Evolutionary conservation across 2,329 filamentous ascomycete species (phyloP).

Genomic region (Aspergillus vadensis): DNA sequence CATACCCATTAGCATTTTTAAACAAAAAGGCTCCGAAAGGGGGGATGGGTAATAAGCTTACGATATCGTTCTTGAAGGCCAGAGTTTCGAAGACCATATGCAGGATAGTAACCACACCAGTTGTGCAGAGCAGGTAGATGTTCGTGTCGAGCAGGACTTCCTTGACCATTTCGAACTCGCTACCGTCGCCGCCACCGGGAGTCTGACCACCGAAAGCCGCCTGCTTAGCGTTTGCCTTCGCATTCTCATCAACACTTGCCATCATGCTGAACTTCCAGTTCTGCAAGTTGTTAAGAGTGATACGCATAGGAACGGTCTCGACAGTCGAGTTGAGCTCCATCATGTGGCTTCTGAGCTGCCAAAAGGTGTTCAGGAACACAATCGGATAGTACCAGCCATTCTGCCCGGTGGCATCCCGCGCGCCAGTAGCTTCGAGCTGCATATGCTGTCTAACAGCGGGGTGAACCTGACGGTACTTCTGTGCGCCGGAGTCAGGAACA

Average conservation of each 20-base stretch:
- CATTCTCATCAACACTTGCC: conserved; percentile 80
- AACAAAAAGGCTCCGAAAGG: background rate
- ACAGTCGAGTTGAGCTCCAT: conserved; percentile 87
- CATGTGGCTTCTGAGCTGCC: conserved; percentile 93
- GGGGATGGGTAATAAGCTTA: conserved; percentile 32
- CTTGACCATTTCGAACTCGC: conserved; percentile 96
- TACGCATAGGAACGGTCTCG: conserved; percentile 75
- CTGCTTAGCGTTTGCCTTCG: conserved; percentile 78
- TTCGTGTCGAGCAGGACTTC: conserved; percentile 93
- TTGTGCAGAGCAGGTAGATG: conserved; percentile 83
- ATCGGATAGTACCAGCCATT: conserved; percentile 94
- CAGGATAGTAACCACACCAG: conserved; percentile 78
- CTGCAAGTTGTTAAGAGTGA: conserved; percentile 77
- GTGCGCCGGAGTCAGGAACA: conserved; percentile 74
- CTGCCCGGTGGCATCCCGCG: conserved; percentile 79
- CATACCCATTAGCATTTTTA: conserved; percentile 17
- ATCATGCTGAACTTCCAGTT: conserved; percentile 90
- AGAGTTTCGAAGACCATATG: conserved; percentile 96
- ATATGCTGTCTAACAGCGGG: conserved; percentile 77
- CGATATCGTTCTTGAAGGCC: conserved; percentile 95
- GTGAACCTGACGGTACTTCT: conserved; percentile 67
- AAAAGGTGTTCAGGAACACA: conserved; percentile 92
- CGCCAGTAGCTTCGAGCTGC: conserved; percentile 74
- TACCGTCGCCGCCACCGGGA: conserved; percentile 81
- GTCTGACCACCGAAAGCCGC: conserved; percentile 72